phyloP scores from a whole-genome alignment of 805 yeast genomes.

The Pichia cabralensis region DNA sequence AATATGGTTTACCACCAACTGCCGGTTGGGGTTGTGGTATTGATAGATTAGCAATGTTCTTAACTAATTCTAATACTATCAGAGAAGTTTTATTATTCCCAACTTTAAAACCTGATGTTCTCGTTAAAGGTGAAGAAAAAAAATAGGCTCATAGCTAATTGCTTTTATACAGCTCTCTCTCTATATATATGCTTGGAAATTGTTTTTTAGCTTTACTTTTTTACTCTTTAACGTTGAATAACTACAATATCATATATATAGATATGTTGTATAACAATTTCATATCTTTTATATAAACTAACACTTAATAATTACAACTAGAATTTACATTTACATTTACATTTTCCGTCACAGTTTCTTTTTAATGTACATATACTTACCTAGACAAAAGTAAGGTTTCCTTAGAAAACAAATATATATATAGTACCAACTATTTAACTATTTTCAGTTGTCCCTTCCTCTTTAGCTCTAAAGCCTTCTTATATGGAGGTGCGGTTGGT shows the following conservation, averaged over 20 bases:
- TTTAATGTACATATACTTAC: too few species aligned
- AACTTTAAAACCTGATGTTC: slow-evolving; percentile 89
- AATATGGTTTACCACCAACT: slow-evolving; percentile 97
- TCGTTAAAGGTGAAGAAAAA: slow-evolving; percentile 28
- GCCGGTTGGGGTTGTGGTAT: slow-evolving; percentile 99
- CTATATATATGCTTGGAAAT: too few species aligned
- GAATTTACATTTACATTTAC: too few species aligned
- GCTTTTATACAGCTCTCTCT: too few species aligned
- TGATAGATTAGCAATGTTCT: slow-evolving; percentile 95
- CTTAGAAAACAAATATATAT: too few species aligned
- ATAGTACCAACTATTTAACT: slow-evolving; percentile 13
- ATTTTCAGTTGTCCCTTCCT: slow-evolving; percentile 51
- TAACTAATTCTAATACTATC: slow-evolving; percentile 91
- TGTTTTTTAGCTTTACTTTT: too few species aligned
- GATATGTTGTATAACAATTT: not conserved
- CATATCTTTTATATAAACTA: not conserved
- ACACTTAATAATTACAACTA: too few species aligned
- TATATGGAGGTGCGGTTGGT: slow-evolving; percentile 97
- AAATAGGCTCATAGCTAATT: slow-evolving; percentile 5
- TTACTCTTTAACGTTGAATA: too few species aligned
- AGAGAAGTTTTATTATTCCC: slow-evolving; percentile 98
- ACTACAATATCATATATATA: not conserved
- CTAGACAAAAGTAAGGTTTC: too few species aligned
- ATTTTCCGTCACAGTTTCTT: too few species aligned
- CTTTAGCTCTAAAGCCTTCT: slow-evolving; percentile 80